Evolutionary conservation across 164 flowering plant species (phyloP), one percentile per base, ranked within the genome.

Genomic region (Tetracentron sinense): DNA sequence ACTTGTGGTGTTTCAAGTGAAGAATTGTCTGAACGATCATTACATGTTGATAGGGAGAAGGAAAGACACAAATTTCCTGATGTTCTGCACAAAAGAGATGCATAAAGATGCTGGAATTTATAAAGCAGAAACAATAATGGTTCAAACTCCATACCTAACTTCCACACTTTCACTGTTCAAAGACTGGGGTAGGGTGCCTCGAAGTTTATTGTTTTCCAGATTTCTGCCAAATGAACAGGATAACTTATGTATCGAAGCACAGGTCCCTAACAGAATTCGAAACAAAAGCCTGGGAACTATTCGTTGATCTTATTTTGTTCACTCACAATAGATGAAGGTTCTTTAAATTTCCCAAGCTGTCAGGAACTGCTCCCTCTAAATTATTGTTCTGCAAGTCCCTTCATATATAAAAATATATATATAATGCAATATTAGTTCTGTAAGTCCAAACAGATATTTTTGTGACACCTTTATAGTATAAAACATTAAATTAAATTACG

Each of bases 351-450:
- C 89, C 97, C 76, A 86, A 71, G 77, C 74, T 80, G 21, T 86
- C 89, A 22, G 97, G 97, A 67, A 90, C 89, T 59, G 63, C 71
- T 67, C 90, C 92, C 33, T 78, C 58, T 60, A 90, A 69, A 60
- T 80, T 88, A 63, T 90, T 90, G 56, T 86, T 86, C 59, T 82
- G 81, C 86, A 90, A 66, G 72, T 90, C 97, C 83, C 97, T 90
- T 54, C 69, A 81, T 28, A 62, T 4, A 48, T 7, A n/a, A 55
- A 54, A 53, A 61, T 60, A 19, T 55, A 15, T 33, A 49, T 27
- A 21, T 15, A 26, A 3, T 33, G 61, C 31, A 56, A 61, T n/a
- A n/a, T n/a, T n/a, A n/a, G n/a, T n/a, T n/a, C n/a, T n/a, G n/a
- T n/a, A n/a, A n/a, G n/a, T n/a, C n/a, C n/a, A n/a, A n/a, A n/a